Conservation (phyloP, 441 rosid genomes). For the Daphne laureola region DNA sequence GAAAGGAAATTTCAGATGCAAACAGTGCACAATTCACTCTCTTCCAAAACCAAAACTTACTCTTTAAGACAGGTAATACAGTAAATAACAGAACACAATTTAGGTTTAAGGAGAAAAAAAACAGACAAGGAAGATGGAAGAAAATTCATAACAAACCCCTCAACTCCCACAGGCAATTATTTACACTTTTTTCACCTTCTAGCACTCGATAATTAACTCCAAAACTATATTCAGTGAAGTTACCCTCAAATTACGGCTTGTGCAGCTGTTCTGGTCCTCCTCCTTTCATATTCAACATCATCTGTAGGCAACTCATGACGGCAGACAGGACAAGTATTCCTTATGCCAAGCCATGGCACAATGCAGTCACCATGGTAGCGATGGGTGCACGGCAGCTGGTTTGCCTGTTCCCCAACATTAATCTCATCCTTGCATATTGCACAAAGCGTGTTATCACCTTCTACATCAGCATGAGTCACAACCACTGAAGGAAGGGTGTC, state of each 20-base stretch:
- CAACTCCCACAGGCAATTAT: conserved; percentile 16
- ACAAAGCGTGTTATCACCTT: conserved; percentile 41
- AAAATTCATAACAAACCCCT: background rate
- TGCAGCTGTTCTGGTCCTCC: conserved; percentile 39
- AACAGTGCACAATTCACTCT: no score
- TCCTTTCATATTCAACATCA: conserved; percentile 61
- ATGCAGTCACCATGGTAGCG: conserved; percentile 79
- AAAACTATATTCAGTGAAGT: conserved; percentile 15
- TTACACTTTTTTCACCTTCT: conserved; percentile 31
- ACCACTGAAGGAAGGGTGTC: conserved; percentile 47
- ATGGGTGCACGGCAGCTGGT: conserved; percentile 77
- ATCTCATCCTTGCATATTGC: conserved; percentile 90
- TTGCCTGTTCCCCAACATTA: conserved; percentile 44
- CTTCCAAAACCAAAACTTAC: no score
- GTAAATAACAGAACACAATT: no score
- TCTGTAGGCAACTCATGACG: conserved; percentile 80
- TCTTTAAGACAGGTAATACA: no score
- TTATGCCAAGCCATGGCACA: conserved; percentile 62
- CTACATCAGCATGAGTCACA: conserved; percentile 45
- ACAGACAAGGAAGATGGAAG: no score
- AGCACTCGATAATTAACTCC: conserved; percentile 14
- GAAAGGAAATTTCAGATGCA: no score
- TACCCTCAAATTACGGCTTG: conserved; percentile 26
- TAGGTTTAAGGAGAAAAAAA: no score
- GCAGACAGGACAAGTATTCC: conserved; percentile 98